Conservation (phyloP, 768 basidiomycete genomes). For the Auricularia sp. region DNA sequence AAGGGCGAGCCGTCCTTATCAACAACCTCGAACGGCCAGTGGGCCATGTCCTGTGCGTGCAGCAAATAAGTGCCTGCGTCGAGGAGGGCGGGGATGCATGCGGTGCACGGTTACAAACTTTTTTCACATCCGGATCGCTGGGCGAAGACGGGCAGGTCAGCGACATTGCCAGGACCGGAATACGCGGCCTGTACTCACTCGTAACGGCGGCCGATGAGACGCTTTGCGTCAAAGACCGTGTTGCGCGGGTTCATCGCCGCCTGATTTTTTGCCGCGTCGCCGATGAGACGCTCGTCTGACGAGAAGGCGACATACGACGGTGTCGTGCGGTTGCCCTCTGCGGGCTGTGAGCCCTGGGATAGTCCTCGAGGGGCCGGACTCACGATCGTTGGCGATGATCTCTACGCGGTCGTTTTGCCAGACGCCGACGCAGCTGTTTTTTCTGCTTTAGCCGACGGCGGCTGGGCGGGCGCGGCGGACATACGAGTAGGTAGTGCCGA, state of each 20-base stretch:
- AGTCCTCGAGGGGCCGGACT: neutral
- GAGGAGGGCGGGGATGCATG: neutral
- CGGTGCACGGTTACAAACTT: neutral
- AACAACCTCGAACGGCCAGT: conserved; percentile 97
- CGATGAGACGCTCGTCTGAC: conserved; percentile 92
- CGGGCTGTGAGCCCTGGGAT: neutral
- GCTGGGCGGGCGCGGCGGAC: conserved; percentile 15
- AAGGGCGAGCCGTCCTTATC: conserved; percentile 95
- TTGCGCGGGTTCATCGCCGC: conserved; percentile 97
- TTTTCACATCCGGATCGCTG: conserved; percentile 64
- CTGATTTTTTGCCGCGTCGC: conserved; percentile 98
- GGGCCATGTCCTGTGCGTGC: conserved; percentile 79
- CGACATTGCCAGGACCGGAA: conserved; percentile 27
- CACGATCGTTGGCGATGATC: conserved; percentile 86
- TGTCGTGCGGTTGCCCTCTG: conserved; percentile 81
- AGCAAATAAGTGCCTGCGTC: conserved; percentile 21
- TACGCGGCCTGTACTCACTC: conserved; percentile 21
- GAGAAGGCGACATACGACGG: conserved; percentile 95
- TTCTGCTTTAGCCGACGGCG: neutral
- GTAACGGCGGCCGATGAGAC: conserved; percentile 91
- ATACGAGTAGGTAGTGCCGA: conserved; percentile 94
- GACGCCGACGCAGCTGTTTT: conserved; percentile 88
- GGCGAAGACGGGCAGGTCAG: conserved; percentile 17
- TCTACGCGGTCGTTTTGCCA: conserved; percentile 99
- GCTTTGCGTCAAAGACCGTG: conserved; percentile 97